A percentile compares a stretch with the other conserved stretches of the same genome.
These are phyloP conservation scores for Penicillium hordei DNA, from an alignment of 2,329 filamentous ascomycete species.

Conservation along the genomic window DNA sequence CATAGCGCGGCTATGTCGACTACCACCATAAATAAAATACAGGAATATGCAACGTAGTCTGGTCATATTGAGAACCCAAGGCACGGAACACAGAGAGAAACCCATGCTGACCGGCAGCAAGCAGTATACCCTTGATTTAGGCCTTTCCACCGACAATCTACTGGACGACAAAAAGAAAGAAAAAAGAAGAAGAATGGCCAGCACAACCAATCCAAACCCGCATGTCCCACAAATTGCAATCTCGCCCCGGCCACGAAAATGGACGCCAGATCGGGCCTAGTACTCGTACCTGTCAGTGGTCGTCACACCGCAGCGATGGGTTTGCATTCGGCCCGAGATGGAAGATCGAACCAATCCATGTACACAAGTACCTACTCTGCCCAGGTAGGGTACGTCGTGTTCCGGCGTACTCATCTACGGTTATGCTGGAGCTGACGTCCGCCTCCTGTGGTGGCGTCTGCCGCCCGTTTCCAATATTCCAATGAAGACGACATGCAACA, in stretches of 20 bases:
- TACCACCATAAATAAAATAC: neutral
- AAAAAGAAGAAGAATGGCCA: neutral
- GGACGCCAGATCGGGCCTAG: conserved; percentile 15
- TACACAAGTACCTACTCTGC: conserved; percentile 5
- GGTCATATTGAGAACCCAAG: conserved; percentile 11
- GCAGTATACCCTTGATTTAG: conserved; percentile 1
- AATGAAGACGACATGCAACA: conserved; percentile 1
- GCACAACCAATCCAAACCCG: neutral
- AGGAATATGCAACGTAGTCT: neutral
- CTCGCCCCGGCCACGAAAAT: conserved; percentile 11
- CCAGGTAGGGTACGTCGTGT: neutral
- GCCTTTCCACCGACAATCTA: neutral
- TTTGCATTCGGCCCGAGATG: conserved; percentile 19
- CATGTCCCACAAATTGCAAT: conserved; percentile 21
- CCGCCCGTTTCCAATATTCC: neutral
- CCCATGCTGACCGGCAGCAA: neutral
- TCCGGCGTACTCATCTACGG: neutral
- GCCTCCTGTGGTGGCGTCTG: conserved; percentile 11
- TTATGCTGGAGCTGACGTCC: conserved; percentile 14
- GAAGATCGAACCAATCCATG: conserved; percentile 13
- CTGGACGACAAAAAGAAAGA: neutral
- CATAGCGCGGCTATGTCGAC: conserved; percentile 20
- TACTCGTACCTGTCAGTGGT: conserved; percentile 19
- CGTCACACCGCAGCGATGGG: conserved; percentile 21
- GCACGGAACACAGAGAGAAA: neutral